Conservation (phyloP, 2,329 filamentous ascomycete genomes). For the Hypoxylon sp. region DNA sequence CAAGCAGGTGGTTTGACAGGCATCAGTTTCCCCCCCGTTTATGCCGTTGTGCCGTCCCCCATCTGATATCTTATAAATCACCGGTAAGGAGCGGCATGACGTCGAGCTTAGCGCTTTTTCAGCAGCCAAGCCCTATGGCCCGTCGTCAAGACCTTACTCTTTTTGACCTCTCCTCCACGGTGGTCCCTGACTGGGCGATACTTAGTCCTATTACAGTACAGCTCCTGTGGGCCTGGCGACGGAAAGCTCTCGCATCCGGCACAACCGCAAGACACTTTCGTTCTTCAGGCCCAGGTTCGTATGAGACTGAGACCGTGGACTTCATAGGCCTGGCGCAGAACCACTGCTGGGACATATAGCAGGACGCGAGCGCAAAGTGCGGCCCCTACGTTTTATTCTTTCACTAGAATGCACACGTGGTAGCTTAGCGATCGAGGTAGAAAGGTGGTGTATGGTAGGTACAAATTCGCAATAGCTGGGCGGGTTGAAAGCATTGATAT, state of each 20-base stretch:
- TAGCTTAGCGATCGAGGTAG: slow-evolving; percentile 31
- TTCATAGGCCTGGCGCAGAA: slow-evolving; percentile 19
- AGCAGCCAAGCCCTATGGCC: slow-evolving; percentile 38
- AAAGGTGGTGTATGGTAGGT: slow-evolving; percentile 28
- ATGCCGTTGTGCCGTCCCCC: slow-evolving; percentile 20
- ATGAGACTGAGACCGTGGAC: slow-evolving; percentile 25
- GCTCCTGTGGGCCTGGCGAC: slow-evolving; percentile 19
- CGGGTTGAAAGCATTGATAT: slow-evolving; percentile 32
- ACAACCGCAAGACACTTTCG: slow-evolving; percentile 16
- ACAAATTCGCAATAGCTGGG: slow-evolving; percentile 32
- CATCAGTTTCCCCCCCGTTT: slow-evolving; percentile 26
- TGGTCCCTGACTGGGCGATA: slow-evolving; percentile 30
- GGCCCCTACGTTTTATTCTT: slow-evolving; percentile 33
- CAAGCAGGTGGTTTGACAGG: slow-evolving; percentile 36
- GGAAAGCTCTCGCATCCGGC: slow-evolving; percentile 11
- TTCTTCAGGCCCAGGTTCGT: slow-evolving; percentile 18
- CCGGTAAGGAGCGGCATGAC: slow-evolving; percentile 39
- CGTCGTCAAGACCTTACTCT: slow-evolving; percentile 37
- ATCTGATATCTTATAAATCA: slow-evolving; percentile 36
- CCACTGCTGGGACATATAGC: slow-evolving; percentile 22
- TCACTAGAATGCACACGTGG: slow-evolving; percentile 41
- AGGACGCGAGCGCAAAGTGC: slow-evolving; percentile 32
- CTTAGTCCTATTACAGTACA: slow-evolving; percentile 19
- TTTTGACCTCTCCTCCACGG: slow-evolving; percentile 33
- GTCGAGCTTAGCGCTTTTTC: slow-evolving; percentile 34